Conservation (phyloP, 1,284 basidiomycete genomes). For the Anthracocystis walkeri region DNA sequence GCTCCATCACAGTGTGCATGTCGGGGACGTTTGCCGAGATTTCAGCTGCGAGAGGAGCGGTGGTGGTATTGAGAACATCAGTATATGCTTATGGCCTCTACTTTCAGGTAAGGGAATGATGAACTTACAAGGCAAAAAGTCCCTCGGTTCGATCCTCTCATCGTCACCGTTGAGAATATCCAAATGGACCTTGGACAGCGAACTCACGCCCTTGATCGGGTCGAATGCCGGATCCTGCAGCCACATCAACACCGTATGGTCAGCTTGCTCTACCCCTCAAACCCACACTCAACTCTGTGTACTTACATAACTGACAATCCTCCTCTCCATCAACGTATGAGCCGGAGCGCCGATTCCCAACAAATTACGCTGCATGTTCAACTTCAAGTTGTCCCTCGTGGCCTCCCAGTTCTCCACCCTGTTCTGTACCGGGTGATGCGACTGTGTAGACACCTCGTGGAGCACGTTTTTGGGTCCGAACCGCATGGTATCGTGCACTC, state of each 20-base stretch:
- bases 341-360: constrained; percentile 90
- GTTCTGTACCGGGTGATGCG: constrained; percentile 64
- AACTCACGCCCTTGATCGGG: constrained; percentile 27
- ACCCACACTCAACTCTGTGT: not conserved
- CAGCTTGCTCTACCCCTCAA: not conserved
- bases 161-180: constrained; percentile 67
- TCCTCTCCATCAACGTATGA: constrained; percentile 91
- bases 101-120: not conserved
- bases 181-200: constrained; percentile 62
- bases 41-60: constrained; percentile 18
- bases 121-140: constrained; percentile 65
- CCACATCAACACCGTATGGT: not conserved
- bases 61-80: constrained; percentile 1
- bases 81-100: not conserved
- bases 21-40: constrained; percentile 28
- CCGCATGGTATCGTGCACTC: constrained; percentile 67
- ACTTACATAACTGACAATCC: constrained; percentile 81
- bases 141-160: constrained; percentile 62
- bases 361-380: constrained; percentile 85
- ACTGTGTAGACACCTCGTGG: constrained; percentile 47
- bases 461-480: constrained; percentile 59
- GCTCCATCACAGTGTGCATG: constrained; percentile 51
- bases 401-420: constrained; percentile 79
- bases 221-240: constrained; percentile 38
- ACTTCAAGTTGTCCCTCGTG: constrained; percentile 87